Conservation (phyloP, 441 rosid species). For the Theobroma grandiflorum region DNA sequence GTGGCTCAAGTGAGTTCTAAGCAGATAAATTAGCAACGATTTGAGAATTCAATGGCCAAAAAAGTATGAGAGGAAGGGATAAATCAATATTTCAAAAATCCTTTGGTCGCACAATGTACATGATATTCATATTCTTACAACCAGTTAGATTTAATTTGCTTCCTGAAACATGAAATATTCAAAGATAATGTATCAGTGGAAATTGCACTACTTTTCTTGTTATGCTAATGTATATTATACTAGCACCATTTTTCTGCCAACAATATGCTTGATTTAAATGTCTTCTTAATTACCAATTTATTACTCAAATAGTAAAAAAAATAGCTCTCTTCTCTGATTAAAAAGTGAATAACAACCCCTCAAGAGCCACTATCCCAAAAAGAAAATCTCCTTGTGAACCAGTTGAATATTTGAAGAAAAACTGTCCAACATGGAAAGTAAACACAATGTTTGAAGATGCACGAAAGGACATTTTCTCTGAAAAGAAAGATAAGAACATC, state of each 20-base stretch:
- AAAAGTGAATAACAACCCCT: background rate
- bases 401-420: background rate
- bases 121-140: background rate
- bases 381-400: background rate
- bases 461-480: background rate
- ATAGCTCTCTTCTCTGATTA: background rate
- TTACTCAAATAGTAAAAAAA: background rate
- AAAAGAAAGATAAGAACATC: background rate
- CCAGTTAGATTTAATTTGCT: background rate
- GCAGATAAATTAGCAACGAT: background rate
- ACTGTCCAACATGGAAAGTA: background rate
- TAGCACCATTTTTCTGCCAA: background rate
- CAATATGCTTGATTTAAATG: background rate
- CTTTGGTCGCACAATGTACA: background rate
- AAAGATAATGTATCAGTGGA: background rate
- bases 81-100: background rate
- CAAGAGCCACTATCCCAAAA: background rate
- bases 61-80: background rate
- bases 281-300: background rate
- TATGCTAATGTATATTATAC: background rate
- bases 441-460: conserved; percentile 3
- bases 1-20: background rate
- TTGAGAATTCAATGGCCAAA: conserved; percentile 20
- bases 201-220: background rate
- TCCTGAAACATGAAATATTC: background rate